A percentile compares a stretch with the other conserved stretches of the same genome.
Conservation (phyloP, 108 stramenopile species). For the Chaetoceros muelleri region DNA sequence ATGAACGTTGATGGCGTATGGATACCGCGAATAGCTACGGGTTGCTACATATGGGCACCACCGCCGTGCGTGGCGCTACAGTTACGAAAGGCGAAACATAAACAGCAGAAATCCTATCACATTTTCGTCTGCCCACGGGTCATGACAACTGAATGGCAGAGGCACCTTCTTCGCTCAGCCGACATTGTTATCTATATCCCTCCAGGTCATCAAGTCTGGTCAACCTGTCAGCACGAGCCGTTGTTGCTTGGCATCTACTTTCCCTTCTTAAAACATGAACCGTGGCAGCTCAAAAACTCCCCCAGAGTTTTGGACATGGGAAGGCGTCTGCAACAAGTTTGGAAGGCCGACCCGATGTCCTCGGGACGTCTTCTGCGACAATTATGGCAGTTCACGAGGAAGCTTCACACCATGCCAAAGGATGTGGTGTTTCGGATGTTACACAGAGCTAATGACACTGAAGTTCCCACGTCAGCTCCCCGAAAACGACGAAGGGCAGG, state of each 20-base stretch:
- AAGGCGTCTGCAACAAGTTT: conserved; percentile 6
- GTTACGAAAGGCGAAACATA: conserved; percentile 15
- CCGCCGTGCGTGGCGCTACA: conserved; percentile 28
- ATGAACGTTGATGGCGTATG: too few species aligned
- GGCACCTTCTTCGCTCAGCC: conserved; percentile 1
- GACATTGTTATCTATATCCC: conserved; percentile 6
- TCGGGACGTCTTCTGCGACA: neutral
- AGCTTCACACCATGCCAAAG: conserved; percentile 3
- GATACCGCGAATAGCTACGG: too few species aligned
- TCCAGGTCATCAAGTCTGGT: neutral
- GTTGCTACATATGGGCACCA: conserved; percentile 16
- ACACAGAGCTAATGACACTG: neutral
- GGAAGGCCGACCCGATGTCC: neutral
- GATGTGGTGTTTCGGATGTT: conserved; percentile 6
- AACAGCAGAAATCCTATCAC: conserved; percentile 14
- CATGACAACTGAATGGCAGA: conserved; percentile 29
- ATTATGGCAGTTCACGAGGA: neutral
- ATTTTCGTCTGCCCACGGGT: conserved; percentile 25
- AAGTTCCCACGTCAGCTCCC: neutral
- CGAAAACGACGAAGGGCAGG: neutral
- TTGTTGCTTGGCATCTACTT: conserved; percentile 3
- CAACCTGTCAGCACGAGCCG: conserved; percentile 2
- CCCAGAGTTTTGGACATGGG: conserved; percentile 1
- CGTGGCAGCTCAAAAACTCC: conserved; percentile 8
- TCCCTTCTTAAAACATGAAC: conserved; percentile 3